Evolutionary conservation across 352 stramenopile genomes (phyloP).

Genomic region (Halophytophthora polymorphica): DNA sequence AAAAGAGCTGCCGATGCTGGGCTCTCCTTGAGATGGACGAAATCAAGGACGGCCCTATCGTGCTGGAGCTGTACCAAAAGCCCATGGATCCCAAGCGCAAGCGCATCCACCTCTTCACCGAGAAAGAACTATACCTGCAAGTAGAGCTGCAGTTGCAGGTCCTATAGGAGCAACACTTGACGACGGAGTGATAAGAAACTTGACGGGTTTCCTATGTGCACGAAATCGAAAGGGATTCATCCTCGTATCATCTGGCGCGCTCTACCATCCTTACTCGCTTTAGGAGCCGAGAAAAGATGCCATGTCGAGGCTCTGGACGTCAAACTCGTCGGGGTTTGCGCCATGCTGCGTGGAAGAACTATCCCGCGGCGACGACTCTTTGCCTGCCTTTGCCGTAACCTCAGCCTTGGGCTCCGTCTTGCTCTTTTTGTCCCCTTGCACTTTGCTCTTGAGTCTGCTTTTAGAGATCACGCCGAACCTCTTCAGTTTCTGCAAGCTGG

Average conservation of each 20-base stretch:
- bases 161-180: slow-evolving; percentile 7
- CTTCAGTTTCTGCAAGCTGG: slow-evolving; percentile 44
- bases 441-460: slow-evolving; percentile 31
- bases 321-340: slow-evolving; percentile 48
- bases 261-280: not conserved
- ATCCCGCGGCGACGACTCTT: slow-evolving; percentile 34
- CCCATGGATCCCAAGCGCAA: slow-evolving; percentile 65
- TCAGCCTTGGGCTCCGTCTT: slow-evolving; percentile 25
- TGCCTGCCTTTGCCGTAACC: slow-evolving; percentile 6
- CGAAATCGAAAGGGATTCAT: not conserved
- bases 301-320: slow-evolving; percentile 79
- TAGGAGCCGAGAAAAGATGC: slow-evolving; percentile 56
- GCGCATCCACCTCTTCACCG: slow-evolving; percentile 66
- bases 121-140: slow-evolving; percentile 72
- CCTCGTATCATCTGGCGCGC: not conserved
- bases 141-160: slow-evolving; percentile 32
- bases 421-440: slow-evolving; percentile 25
- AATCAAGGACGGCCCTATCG: slow-evolving; percentile 28
- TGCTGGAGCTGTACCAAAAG: slow-evolving; percentile 70
- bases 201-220: too few relatives aligned
- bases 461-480: slow-evolving; percentile 31
- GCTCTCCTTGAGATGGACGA: slow-evolving; percentile 72
- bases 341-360: slow-evolving; percentile 38
- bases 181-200: not conserved
- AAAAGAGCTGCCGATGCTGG: slow-evolving; percentile 77